Conservation (phyloP, 305 asterid species). For the Ajuga reptans region DNA sequence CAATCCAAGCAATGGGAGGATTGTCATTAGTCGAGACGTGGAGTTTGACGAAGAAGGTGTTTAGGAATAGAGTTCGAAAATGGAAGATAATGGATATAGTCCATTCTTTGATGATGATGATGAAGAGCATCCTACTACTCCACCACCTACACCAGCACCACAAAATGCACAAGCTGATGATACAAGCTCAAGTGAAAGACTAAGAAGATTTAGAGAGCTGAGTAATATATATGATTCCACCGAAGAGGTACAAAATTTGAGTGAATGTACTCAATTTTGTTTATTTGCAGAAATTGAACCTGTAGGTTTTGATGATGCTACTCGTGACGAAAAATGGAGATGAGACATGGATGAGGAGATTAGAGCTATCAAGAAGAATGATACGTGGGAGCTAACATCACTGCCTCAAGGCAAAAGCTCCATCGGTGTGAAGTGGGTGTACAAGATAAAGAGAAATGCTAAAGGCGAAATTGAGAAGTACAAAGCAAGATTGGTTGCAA, state of each 20-base stretch:
- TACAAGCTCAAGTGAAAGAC: not conserved
- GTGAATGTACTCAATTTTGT: not conserved
- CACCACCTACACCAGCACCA: not conserved
- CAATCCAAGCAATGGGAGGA: no score
- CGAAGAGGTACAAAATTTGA: not conserved
- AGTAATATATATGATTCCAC: not conserved
- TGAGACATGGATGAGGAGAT: no score
- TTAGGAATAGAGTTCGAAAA: not conserved
- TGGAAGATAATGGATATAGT: not conserved
- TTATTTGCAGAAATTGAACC: not conserved
- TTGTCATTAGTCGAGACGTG: not conserved
- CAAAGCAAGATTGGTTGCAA: no score
- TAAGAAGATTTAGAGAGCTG: no score
- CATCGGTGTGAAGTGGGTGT: no score
- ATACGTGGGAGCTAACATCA: no score
- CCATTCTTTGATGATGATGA: not conserved
- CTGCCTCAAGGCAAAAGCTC: no score
- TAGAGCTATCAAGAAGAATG: no score
- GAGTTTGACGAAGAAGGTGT: not conserved
- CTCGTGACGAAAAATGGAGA: not conserved
- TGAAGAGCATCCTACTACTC: not conserved
- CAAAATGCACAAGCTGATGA: not conserved
- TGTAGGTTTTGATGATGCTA: not conserved
- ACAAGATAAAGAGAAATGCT: no score
- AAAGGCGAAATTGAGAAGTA: no score